Percentiles rank a stretch among this genome's conserved stretches.
Evolutionary conservation across 768 basidiomycete genomes (phyloP).

Genomic region (Leccinum imitatum): DNA sequence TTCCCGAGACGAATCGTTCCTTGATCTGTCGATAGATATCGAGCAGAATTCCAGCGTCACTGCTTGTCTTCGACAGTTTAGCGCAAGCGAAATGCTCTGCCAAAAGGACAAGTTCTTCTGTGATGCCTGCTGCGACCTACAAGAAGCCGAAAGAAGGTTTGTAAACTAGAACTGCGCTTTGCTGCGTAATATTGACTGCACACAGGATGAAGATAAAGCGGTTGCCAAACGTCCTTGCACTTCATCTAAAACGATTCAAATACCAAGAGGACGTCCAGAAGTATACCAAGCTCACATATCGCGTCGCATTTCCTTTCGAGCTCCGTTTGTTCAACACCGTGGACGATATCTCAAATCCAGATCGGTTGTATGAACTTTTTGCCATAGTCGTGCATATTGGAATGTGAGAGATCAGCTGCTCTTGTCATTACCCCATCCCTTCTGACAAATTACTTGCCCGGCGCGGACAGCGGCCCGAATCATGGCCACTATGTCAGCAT

Average conservation of each 20-base stretch:
- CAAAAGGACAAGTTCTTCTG: constrained; percentile 99
- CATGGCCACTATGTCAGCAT: constrained; percentile 98
- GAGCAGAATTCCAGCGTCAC: constrained; percentile 98
- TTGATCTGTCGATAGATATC: constrained; percentile 99
- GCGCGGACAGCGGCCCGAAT: constrained; percentile 76
- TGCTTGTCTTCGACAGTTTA: constrained; percentile 93
- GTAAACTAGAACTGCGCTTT: constrained; percentile 27
- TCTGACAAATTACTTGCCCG: constrained; percentile 16
- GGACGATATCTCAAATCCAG: constrained; percentile 88
- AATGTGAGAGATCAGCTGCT: constrained; percentile 61
- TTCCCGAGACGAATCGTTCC: constrained; percentile 92
- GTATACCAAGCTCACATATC: constrained; percentile 94
- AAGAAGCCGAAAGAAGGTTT: constrained; percentile 95
- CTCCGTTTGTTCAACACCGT: constrained; percentile 96
- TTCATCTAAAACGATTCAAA: constrained; percentile 98
- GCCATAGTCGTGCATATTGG: constrained; percentile 99
- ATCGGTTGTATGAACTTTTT: constrained; percentile 91
- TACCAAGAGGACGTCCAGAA: constrained; percentile 90
- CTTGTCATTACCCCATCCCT: constrained; percentile 3
- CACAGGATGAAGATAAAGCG: constrained; percentile 98
- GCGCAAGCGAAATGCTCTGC: constrained; percentile 97
- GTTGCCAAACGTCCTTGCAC: constrained; percentile 89
- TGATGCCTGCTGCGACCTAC: constrained; percentile 93
- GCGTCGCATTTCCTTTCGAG: constrained; percentile 94
- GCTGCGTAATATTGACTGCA: constrained; percentile 10